Evolutionary conservation across 192 early-diverging fungal genomes (phyloP).

Genomic region (Oehlia diaphana): DNA sequence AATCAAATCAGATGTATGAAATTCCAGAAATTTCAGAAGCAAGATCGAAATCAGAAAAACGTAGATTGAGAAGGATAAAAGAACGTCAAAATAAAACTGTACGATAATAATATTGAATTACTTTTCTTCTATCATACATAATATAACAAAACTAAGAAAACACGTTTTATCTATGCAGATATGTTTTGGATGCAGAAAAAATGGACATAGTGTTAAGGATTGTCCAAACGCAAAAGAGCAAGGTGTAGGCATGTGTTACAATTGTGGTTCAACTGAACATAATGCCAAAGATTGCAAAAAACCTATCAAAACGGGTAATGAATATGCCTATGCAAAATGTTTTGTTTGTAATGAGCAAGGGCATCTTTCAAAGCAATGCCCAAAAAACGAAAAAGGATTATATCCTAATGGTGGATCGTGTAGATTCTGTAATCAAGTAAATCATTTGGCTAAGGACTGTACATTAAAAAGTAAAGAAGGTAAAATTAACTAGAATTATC

Average conservation of each 20-base stretch:
- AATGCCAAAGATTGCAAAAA: slow-evolving; percentile 76
- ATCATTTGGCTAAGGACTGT: slow-evolving; percentile 85
- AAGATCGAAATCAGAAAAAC: slow-evolving; percentile 2
- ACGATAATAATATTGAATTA: neutral
- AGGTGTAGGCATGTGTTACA: slow-evolving; percentile 76
- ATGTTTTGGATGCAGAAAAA: slow-evolving; percentile 85
- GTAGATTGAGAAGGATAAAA: slow-evolving; percentile 6
- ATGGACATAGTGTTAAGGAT: slow-evolving; percentile 80
- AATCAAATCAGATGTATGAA: neutral
- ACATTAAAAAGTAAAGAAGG: slow-evolving; percentile 58
- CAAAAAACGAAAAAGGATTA: slow-evolving; percentile 85
- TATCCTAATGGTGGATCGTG: slow-evolving; percentile 92
- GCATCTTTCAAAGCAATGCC: slow-evolving; percentile 79
- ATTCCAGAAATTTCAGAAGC: neutral
- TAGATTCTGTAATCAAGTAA: slow-evolving; percentile 83
- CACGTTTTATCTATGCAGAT: slow-evolving; percentile 38
- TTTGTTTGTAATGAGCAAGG: slow-evolving; percentile 86
- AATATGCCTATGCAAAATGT: slow-evolving; percentile 80
- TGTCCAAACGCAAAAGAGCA: slow-evolving; percentile 66
- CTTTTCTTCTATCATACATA: neutral
- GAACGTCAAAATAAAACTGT: slow-evolving; percentile 5
- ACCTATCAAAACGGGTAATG: slow-evolving; percentile 45
- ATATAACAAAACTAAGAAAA: neutral
- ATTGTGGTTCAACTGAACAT: slow-evolving; percentile 86
- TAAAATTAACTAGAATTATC: neutral